Conservation (phyloP, 2,329 filamentous ascomycete species). For the Penicillium sp. region DNA sequence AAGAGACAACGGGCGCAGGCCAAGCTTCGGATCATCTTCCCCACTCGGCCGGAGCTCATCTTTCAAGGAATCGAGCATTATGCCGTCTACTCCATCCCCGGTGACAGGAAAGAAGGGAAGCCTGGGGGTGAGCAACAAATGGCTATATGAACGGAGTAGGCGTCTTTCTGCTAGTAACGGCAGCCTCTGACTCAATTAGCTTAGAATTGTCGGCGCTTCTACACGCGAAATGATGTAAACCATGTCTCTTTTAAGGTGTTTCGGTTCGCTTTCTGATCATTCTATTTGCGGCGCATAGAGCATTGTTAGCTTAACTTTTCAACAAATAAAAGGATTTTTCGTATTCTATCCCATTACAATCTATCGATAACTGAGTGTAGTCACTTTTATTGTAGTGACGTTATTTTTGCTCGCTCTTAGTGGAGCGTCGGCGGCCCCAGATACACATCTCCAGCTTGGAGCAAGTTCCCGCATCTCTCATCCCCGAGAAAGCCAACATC, state of each 20-base stretch:
- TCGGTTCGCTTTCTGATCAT: constrained; percentile 10
- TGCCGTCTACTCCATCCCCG: constrained; percentile 72
- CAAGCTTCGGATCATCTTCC: constrained; percentile 56
- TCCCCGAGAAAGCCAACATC: constrained; percentile 27
- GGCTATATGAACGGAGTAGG: constrained; percentile 83
- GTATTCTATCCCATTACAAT: too few species aligned
- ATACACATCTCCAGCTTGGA: constrained; percentile 21
- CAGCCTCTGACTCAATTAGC: constrained; percentile 32
- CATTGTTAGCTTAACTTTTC: constrained; percentile 4
- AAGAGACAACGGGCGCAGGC: constrained; percentile 54
- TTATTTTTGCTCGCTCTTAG: neutral
- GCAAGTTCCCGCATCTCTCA: constrained; percentile 26
- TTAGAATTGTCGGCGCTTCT: constrained; percentile 16
- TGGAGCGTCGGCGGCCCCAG: constrained; percentile 4
- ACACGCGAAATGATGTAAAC: constrained; percentile 17
- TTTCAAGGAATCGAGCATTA: constrained; percentile 34
- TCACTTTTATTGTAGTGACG: constrained; percentile 5
- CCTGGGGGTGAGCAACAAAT: constrained; percentile 86
- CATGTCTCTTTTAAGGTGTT: constrained; percentile 11
- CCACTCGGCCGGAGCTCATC: constrained; percentile 42
- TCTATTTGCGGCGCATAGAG: constrained; percentile 12
- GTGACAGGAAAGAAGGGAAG: constrained; percentile 68
- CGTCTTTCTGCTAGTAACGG: constrained; percentile 45
- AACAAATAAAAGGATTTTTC: too few species aligned
- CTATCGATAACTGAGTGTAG: neutral